A percentile compares a stretch with the other conserved stretches of the same genome.
phyloP scores from a whole-genome alignment of 2,329 filamentous ascomycete genomes.

The Aspergillus unguis region DNA sequence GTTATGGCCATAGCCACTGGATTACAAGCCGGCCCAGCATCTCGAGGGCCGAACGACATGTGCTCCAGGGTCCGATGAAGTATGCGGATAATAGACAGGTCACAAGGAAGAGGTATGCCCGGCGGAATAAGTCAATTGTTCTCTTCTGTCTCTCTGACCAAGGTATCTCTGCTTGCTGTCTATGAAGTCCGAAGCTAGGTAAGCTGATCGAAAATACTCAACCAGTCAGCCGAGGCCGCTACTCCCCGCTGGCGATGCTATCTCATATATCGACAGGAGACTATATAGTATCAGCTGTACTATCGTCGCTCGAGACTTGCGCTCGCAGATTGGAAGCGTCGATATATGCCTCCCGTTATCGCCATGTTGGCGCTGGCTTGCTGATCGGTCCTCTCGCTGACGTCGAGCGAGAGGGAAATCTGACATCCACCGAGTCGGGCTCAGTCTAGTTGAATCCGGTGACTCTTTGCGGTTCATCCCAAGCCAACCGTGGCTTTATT shows the following conservation, averaged over 20 bases:
- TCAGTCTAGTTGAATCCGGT: slow-evolving; percentile 12
- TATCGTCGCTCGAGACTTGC: slow-evolving; percentile 42
- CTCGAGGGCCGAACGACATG: slow-evolving; percentile 16
- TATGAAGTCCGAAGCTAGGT: slow-evolving; percentile 71
- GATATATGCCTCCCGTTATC: slow-evolving; percentile 26
- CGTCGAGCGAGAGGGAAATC: slow-evolving; percentile 8
- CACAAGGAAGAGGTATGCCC: slow-evolving; percentile 27
- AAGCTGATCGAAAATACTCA: slow-evolving; percentile 47
- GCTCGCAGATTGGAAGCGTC: slow-evolving; percentile 28
- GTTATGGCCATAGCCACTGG: slow-evolving; percentile 25
- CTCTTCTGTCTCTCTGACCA: slow-evolving; percentile 32
- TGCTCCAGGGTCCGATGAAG: slow-evolving; percentile 17
- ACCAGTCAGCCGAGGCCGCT: slow-evolving; percentile 38
- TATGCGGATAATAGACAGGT: slow-evolving; percentile 24
- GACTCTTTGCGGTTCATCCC: slow-evolving; percentile 10
- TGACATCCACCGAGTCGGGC: slow-evolving; percentile 7
- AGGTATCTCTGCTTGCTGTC: slow-evolving; percentile 59
- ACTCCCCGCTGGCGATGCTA: slow-evolving; percentile 60
- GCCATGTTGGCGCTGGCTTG: slow-evolving; percentile 20
- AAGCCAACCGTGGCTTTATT: slow-evolving; percentile 12
- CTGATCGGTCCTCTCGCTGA: slow-evolving; percentile 18
- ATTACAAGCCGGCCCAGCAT: slow-evolving; percentile 28
- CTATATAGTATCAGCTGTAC: slow-evolving; percentile 57
- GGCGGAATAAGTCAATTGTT: slow-evolving; percentile 40
- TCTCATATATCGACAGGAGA: slow-evolving; percentile 68